A percentile compares a stretch with the other conserved stretches of the same genome.
These are phyloP conservation scores for Sphaerosporella brunnea DNA, from an alignment of 495 filamentous ascomycete species.

Conservation along the genomic window DNA sequence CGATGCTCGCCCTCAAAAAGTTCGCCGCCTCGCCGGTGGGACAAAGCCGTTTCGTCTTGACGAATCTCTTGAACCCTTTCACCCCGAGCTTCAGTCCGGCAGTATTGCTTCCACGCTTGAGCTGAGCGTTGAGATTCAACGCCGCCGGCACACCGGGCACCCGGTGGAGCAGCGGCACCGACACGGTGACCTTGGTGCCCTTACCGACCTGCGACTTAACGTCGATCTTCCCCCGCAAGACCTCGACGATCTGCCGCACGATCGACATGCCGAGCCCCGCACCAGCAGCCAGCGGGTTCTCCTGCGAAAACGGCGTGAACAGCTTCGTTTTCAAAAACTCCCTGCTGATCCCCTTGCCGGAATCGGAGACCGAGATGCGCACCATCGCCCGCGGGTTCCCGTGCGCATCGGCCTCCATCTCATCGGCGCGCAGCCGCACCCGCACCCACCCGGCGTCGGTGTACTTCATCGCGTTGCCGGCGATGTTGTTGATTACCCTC, in stretches of 20 bases:
- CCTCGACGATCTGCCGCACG: slow-evolving; percentile 45
- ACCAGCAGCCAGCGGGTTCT: slow-evolving; percentile 45
- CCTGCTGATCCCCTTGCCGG: slow-evolving; percentile 48
- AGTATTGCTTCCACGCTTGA: slow-evolving; percentile 13
- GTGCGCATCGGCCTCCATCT: slow-evolving; percentile 20
- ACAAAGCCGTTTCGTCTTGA: background rate
- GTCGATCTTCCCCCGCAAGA: slow-evolving; percentile 40
- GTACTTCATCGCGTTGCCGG: slow-evolving; percentile 72
- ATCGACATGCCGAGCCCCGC: slow-evolving; percentile 55
- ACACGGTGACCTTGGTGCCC: slow-evolving; percentile 43
- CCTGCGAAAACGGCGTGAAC: slow-evolving; percentile 56
- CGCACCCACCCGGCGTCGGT: slow-evolving; percentile 48
- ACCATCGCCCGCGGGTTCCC: slow-evolving; percentile 27
- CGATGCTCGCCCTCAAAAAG: slow-evolving; percentile 25
- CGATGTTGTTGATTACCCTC: slow-evolving; percentile 63
- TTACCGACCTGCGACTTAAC: slow-evolving; percentile 38
- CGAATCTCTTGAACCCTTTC: slow-evolving; percentile 26
- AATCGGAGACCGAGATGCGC: slow-evolving; percentile 41
- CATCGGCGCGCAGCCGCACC: slow-evolving; percentile 37
- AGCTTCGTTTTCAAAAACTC: slow-evolving; percentile 50
- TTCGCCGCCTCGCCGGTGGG: slow-evolving; percentile 15
- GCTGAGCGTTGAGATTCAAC: slow-evolving; percentile 3
- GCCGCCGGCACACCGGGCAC: background rate
- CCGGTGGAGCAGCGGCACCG: slow-evolving; percentile 3
- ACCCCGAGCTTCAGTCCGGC: slow-evolving; percentile 25